Percentiles rank a stretch among this genome's conserved stretches.
phyloP scores from a whole-genome alignment of 2,329 filamentous ascomycete genomes.

The Sporothrix schenckii region DNA sequence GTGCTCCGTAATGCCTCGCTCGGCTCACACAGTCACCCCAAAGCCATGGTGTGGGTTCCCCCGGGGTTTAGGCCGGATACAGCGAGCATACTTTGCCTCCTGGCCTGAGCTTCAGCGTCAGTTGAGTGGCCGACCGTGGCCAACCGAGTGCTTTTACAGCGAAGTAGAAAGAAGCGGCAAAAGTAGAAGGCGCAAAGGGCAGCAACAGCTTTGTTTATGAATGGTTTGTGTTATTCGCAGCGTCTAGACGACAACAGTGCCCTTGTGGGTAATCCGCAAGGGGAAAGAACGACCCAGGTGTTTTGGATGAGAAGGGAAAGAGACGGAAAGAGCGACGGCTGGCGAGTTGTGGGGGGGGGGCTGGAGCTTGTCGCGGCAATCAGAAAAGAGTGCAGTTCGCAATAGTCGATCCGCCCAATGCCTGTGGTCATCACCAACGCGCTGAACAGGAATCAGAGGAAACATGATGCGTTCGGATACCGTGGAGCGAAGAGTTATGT shows the following conservation, averaged over 20 bases:
- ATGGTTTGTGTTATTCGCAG: not conserved
- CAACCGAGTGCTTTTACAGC: no score
- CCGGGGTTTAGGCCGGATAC: slow-evolving; percentile 30
- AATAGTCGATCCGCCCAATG: not conserved
- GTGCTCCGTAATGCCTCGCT: not conserved
- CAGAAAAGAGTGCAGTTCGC: not conserved
- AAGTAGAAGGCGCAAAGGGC: not conserved
- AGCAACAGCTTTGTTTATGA: not conserved
- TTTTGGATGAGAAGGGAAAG: not conserved
- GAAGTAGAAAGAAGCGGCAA: not conserved
- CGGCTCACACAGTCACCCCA: slow-evolving; percentile 23
- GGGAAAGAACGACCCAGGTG: not conserved
- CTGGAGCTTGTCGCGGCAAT: slow-evolving; percentile 18
- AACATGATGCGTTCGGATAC: slow-evolving; percentile 4
- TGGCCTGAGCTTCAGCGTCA: not conserved
- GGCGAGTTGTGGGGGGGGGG: not conserved
- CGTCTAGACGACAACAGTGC: not conserved
- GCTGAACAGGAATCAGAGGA: not conserved
- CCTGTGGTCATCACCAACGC: not conserved
- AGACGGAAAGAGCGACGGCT: slow-evolving; percentile 17
- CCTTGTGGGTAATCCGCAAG: not conserved
- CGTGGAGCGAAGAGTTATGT: not conserved
- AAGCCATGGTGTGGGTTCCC: slow-evolving; percentile 33
- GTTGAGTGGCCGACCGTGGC: no score
- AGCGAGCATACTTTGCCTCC: not conserved